Base-by-base conservation (phyloP, 306 rosid species). In the Fragaria ananassa region DNA sequence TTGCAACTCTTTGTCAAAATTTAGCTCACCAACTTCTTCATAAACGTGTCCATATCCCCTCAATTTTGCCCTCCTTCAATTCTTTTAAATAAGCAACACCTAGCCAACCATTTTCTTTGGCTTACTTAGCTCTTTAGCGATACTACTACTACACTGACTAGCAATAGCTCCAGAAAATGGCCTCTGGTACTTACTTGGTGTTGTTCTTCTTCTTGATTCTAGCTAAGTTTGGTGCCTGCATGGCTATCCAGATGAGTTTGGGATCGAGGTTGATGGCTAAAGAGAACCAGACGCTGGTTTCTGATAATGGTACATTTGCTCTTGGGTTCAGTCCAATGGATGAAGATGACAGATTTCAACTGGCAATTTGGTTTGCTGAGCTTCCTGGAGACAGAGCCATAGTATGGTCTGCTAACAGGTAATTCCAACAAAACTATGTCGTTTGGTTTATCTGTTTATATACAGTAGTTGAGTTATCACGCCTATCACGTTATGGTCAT, bases 331-430 rank as follows among this genome's bases (percentile, higher is more conserved):
- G 90, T 47, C 85, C 89, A 10, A 8, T 81, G 5, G 82, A 70
- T 4, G 67, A 54, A 15, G 81, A 57, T 68, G 53, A 68, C 41
- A 62, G 60, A 79, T 25, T 85, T 89, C 78, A 72, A 31, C 67
- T 92, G n/a, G 96, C 82, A 0, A 82, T 92, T 82, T 95, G 98
- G 98, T 92, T 95, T 75, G 91, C 91, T 0, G 45, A 84, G 78
- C 97, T 92, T 84, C 96, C 96, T 0, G 97, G 96, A 63, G 97
- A 89, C 76, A 81, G 69, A 50, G 89, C 92, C 44, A 12, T 81
- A 18, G 89, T 92, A 27, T 95, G 98, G 97, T 92, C 96, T 44
- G 84, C 96, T 34, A 89, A 84, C 74, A 90, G 93, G 96, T 93
- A 27, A 54, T 17, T 58, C 19, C n/a, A 19, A 29, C 50, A 57